phyloP scores from a whole-genome alignment of 805 yeast species.

The Candida mattraensis region DNA sequence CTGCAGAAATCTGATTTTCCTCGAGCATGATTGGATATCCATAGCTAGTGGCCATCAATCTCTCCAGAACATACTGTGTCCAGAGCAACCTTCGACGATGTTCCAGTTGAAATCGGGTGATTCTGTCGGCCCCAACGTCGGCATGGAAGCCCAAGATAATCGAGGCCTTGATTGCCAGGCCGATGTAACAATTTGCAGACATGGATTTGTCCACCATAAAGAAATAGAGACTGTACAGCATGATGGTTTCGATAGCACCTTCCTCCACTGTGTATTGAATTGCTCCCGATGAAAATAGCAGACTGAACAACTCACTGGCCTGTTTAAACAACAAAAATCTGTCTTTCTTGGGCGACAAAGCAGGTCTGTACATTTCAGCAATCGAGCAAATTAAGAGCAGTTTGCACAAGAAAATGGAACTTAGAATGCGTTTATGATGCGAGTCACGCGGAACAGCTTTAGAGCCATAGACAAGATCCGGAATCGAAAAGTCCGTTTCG shows the following conservation, averaged over 20 bases:
- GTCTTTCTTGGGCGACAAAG: neutral
- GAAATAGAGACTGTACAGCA: conserved; percentile 64
- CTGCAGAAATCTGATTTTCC: conserved; percentile 69
- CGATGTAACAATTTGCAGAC: conserved; percentile 67
- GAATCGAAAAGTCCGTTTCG: conserved; percentile 30
- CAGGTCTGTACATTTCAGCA: conserved; percentile 67
- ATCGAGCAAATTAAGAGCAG: conserved; percentile 62
- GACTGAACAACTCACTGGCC: conserved; percentile 66
- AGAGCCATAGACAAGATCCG: conserved; percentile 3
- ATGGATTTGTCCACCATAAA: conserved; percentile 74
- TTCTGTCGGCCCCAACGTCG: conserved; percentile 58
- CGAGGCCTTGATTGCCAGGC: conserved; percentile 63
- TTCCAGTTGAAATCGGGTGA: conserved; percentile 44
- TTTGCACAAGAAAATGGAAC: conserved; percentile 71
- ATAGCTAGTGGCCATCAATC: conserved; percentile 70
- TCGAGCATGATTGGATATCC: conserved; percentile 70
- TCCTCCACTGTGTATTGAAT: conserved; percentile 65
- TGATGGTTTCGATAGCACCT: conserved; percentile 67
- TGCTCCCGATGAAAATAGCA: conserved; percentile 66
- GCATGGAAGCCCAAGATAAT: conserved; percentile 70
- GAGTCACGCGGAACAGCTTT: conserved; percentile 29
- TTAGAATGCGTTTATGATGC: conserved; percentile 48
- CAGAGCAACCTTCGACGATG: conserved; percentile 35
- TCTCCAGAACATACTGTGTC: conserved; percentile 32
- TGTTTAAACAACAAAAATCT: conserved; percentile 37